Evolutionary conservation across 2,329 filamentous ascomycete genomes (phyloP).

Genomic region (Diplodia mutila): DNA sequence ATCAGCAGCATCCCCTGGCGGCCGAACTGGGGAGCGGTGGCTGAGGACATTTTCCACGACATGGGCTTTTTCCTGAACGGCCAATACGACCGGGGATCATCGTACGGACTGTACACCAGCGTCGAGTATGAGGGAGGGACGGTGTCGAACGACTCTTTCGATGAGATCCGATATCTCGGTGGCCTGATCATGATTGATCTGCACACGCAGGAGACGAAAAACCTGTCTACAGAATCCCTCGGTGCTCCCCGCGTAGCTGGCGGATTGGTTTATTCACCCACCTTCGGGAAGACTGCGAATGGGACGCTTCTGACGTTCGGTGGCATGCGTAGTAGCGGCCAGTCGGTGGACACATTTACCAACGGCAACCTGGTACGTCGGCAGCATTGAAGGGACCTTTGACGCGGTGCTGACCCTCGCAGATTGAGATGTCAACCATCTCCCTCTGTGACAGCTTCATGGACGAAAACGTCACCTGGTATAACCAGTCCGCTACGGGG

Average conservation of each 20-base stretch:
- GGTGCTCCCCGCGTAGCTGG: background rate
- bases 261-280: background rate
- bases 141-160: background rate
- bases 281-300: background rate
- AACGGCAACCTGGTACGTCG: background rate
- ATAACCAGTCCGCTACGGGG: conserved; percentile 48
- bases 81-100: background rate
- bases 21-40: conserved; percentile 34
- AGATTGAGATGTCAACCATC: conserved; percentile 16
- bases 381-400: background rate
- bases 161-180: background rate
- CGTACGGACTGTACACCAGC: background rate
- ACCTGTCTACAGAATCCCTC: background rate
- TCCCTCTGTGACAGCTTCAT: conserved; percentile 8
- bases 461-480: conserved; percentile 41
- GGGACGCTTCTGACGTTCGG: background rate
- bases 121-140: background rate
- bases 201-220: background rate
- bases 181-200: conserved; percentile 3
- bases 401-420: background rate
- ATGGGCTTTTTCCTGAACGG: conserved; percentile 10
- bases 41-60: background rate
- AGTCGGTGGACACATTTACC: background rate
- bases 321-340: background rate
- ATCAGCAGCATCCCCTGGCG: conserved; percentile 43